Percentiles rank a stretch among this genome's conserved stretches.
phyloP scores from a whole-genome alignment of 257 asterid genomes.

The Petrea volubilis region DNA sequence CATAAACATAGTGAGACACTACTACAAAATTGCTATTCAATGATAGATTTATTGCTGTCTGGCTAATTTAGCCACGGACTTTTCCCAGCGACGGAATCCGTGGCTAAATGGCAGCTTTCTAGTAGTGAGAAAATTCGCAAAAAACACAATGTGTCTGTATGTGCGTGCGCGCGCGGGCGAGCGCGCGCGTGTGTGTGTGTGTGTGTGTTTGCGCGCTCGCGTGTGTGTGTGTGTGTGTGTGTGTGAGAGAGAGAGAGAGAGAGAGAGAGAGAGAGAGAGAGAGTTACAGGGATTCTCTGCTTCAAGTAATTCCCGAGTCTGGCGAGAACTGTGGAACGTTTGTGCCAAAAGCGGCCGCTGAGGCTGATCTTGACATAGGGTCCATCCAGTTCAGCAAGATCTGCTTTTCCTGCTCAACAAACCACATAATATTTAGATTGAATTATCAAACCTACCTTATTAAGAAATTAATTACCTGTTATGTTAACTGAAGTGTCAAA shows the following conservation, averaged over 20 bases:
- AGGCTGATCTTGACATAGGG: conserved; percentile 88
- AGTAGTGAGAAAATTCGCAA: too few relatives aligned
- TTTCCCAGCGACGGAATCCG: too few relatives aligned
- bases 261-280: not conserved
- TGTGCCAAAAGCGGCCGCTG: conserved; percentile 84
- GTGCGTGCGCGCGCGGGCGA: too few relatives aligned
- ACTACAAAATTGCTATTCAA: too few relatives aligned
- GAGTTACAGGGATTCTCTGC: conserved; percentile 83
- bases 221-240: too few relatives aligned
- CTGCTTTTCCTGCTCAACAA: conserved; percentile 65
- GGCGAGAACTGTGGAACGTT: conserved; percentile 67
- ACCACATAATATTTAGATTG: not conserved
- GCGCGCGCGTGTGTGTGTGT: too few relatives aligned
- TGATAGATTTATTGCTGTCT: too few relatives aligned
- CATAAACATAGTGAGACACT: not conserved
- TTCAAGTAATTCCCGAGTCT: conserved; percentile 93
- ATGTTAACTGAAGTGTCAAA: conserved; percentile 83
- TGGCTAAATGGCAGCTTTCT: too few relatives aligned
- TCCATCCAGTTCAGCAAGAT: conserved; percentile 88
- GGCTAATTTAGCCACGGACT: too few relatives aligned
- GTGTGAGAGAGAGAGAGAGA: not conserved
- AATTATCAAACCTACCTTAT: not conserved
- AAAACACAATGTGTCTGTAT: too few relatives aligned
- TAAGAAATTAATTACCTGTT: conserved; percentile 51
- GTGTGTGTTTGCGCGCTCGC: too few relatives aligned